Conservation (phyloP, 495 filamentous ascomycete species). For the Terfezia claveryi region DNA sequence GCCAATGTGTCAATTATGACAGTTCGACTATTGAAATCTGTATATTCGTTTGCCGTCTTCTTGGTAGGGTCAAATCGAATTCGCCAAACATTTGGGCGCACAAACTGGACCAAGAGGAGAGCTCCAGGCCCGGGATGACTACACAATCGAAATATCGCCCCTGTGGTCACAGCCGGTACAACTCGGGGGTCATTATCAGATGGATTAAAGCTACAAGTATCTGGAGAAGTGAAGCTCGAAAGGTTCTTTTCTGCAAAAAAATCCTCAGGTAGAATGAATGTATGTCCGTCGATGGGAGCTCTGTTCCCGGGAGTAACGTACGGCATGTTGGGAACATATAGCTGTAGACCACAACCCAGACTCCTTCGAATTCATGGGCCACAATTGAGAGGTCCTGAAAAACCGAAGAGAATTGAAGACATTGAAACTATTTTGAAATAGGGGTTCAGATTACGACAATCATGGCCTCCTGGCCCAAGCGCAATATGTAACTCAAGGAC, state of each 20-base stretch:
- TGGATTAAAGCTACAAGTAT: background rate
- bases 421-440: no score
- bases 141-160: background rate
- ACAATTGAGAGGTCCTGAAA: no score
- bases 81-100: constrained; percentile 9
- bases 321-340: no score
- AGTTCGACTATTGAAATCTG: constrained; percentile 3
- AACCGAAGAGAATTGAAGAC: no score
- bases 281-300: background rate
- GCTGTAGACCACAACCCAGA: no score
- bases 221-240: background rate
- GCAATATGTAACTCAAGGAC: no score
- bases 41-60: constrained; percentile 1
- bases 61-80: constrained; percentile 6
- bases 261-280: background rate
- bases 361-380: no score
- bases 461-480: no score
- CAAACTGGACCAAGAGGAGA: constrained; percentile 8
- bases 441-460: no score
- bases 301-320: no score
- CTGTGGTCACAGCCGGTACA: constrained; percentile 1
- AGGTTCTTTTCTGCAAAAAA: background rate
- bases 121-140: background rate
- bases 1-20: background rate
- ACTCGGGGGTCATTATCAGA: background rate